Evolutionary conservation across 768 basidiomycete genomes (phyloP).

Genomic region (Phlegmacium glaucopus): DNA sequence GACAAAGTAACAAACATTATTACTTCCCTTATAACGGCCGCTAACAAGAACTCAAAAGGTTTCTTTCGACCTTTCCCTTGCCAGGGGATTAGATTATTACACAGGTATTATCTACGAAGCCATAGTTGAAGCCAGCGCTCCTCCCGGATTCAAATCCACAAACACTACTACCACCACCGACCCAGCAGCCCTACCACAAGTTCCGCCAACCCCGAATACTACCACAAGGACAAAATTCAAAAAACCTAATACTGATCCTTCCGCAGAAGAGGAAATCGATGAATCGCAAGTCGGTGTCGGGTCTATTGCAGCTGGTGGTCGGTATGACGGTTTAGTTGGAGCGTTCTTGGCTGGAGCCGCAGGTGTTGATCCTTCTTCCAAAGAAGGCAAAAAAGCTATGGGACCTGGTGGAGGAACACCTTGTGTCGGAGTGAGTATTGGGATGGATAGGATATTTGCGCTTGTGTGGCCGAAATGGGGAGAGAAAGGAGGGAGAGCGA

Average conservation of each 20-base stretch:
- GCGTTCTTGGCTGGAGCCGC: slow-evolving; percentile 85
- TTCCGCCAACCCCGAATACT: slow-evolving; percentile 11
- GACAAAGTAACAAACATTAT: slow-evolving; percentile 53
- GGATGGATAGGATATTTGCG: slow-evolving; percentile 90
- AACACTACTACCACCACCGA: slow-evolving; percentile 36
- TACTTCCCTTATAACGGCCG: background rate
- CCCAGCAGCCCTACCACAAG: slow-evolving; percentile 26
- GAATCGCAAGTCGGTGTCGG: slow-evolving; percentile 94
- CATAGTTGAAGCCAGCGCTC: slow-evolving; percentile 88
- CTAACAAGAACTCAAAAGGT: slow-evolving; percentile 43
- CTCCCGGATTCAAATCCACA: slow-evolving; percentile 69
- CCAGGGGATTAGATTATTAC: slow-evolving; percentile 98
- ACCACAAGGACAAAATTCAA: slow-evolving; percentile 33
- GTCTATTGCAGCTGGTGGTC: slow-evolving; percentile 98
- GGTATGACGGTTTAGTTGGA: slow-evolving; percentile 94
- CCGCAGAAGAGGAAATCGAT: slow-evolving; percentile 75
- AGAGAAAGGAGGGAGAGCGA: slow-evolving; percentile 75
- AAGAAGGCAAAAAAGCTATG: slow-evolving; percentile 54
- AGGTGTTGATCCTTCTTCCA: slow-evolving; percentile 39
- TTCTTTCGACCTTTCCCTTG: slow-evolving; percentile 94
- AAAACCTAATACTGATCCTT: slow-evolving; percentile 41
- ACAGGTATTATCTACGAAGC: slow-evolving; percentile 99
- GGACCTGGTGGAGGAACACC: slow-evolving; percentile 48
- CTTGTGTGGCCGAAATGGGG: slow-evolving; percentile 86
- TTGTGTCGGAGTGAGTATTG: slow-evolving; percentile 91